These are phyloP conservation scores for Sporopachydermia cereana DNA, from an alignment of 1,139 yeast genomes.

Conservation along the genomic window DNA sequence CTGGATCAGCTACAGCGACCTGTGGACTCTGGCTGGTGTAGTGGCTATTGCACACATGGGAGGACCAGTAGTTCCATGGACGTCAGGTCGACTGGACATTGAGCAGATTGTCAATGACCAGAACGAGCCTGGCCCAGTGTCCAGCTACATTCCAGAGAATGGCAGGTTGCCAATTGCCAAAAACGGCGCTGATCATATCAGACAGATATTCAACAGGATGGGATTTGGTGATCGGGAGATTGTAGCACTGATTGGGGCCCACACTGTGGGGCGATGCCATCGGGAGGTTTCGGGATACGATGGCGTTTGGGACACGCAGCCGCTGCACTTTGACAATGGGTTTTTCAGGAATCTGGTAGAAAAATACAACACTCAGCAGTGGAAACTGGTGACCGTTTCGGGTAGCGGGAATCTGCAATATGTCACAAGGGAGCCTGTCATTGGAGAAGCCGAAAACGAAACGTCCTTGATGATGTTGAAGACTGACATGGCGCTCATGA, in stretches of 20 bases:
- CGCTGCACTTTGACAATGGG: not conserved
- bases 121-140: not conserved
- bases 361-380: not conserved
- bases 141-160: slow-evolving; percentile 29
- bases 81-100: slow-evolving; percentile 35
- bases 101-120: slow-evolving; percentile 15
- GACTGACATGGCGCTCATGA: slow-evolving; percentile 31
- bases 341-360: not conserved
- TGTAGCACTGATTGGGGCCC: slow-evolving; percentile 37
- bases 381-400: not conserved
- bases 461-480: slow-evolving; percentile 36
- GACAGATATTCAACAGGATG: slow-evolving; percentile 29
- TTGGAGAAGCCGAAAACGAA: not conserved
- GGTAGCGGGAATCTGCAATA: not conserved
- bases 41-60: slow-evolving; percentile 35
- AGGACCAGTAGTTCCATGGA: slow-evolving; percentile 34
- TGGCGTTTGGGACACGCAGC: not conserved
- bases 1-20: slow-evolving; percentile 33
- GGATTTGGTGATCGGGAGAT: slow-evolving; percentile 35
- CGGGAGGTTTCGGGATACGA: slow-evolving; percentile 14
- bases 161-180: slow-evolving; percentile 34
- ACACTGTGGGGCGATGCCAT: slow-evolving; percentile 36
- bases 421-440: not conserved
- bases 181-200: slow-evolving; percentile 28
- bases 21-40: slow-evolving; percentile 37